These are phyloP conservation scores for Rhodotorula graminis DNA, from an alignment of 768 basidiomycete genomes.

Conservation along the genomic window DNA sequence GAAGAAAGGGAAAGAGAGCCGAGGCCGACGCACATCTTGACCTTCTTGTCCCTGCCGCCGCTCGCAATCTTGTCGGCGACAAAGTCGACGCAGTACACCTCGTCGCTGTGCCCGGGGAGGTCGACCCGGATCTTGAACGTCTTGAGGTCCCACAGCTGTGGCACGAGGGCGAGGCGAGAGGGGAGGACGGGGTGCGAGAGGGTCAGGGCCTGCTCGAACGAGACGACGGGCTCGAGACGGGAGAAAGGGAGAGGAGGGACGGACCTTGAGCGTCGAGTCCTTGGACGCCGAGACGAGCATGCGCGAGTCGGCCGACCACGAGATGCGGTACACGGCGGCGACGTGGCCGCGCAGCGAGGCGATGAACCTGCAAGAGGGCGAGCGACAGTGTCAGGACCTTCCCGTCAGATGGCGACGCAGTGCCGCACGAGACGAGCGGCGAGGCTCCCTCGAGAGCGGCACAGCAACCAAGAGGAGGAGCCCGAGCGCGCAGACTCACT, in stretches of 20 bases:
- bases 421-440: neutral
- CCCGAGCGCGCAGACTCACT: slow-evolving; percentile 46
- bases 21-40: slow-evolving; percentile 74
- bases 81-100: slow-evolving; percentile 98
- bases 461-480: no score
- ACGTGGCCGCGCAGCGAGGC: slow-evolving; percentile 88
- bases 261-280: slow-evolving; percentile 88
- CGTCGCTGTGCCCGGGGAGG: slow-evolving; percentile 91
- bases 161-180: no score
- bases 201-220: neutral
- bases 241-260: slow-evolving; percentile 37
- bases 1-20: no score
- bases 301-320: slow-evolving; percentile 91
- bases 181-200: no score
- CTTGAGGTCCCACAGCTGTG: slow-evolving; percentile 89
- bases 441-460: no score
- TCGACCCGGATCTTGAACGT: slow-evolving; percentile 93
- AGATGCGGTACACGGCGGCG: slow-evolving; percentile 84
- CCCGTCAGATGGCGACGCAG: no score
- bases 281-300: slow-evolving; percentile 91
- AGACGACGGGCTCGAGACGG: no score
- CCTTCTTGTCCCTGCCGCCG: slow-evolving; percentile 82
- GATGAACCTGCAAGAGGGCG: slow-evolving; percentile 61
- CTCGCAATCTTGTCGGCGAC: slow-evolving; percentile 98
- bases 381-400: neutral